Base-by-base conservation (phyloP, 2,329 filamentous ascomycete genomes). In the Aspergillus arachidicola region DNA sequence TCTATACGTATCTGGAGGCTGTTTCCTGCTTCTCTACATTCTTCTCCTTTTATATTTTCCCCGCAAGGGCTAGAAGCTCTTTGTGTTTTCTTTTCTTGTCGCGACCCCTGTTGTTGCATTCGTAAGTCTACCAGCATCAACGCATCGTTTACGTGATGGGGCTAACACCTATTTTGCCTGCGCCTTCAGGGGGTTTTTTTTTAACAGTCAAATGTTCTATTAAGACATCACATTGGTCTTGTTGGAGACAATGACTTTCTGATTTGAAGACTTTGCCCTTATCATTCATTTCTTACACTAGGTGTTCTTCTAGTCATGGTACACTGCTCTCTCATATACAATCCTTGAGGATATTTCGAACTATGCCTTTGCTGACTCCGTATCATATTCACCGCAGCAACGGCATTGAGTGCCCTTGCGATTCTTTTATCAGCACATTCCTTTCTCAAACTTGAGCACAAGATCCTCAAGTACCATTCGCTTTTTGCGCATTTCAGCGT, bases 351-450 rank as follows among this genome's bases (percentile, higher is more conserved):
- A 45, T 58, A 45, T 45, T 28, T 38, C 32, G 21, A 58, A 38
- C 21, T 58, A 38, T 60, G 54, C 34, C 65, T 60, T 59, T 23
- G 51, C 59, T 46, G 36, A 60, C 60, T 58, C 53, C 51, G 60
- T 55, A 28, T 57, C 32, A 58, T 57, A 30, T 50, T n/a, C 26
- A 19, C 26, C n/a, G 23, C 50, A 63, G 62, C 62, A 72, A 69
- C 69, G 74, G 72, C 71, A 75, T 76, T 75, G 74, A 74, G 62
- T 75, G 73, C 69, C 70, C 36, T 68, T 71, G 43, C 50, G 53
- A 54, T 55, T 65, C 62, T 70, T 70, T 65, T 38, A 69, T 68
- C 65, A 48, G 59, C 46, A 64, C 68, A 43, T 68, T 69, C 63
- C 48, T 61, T 65, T 51, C 34, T 61, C 45, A 55, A 62, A 57